These are phyloP conservation scores for Aulographum hederae DNA, from an alignment of 2,329 filamentous ascomycete genomes.

Conservation along the genomic window DNA sequence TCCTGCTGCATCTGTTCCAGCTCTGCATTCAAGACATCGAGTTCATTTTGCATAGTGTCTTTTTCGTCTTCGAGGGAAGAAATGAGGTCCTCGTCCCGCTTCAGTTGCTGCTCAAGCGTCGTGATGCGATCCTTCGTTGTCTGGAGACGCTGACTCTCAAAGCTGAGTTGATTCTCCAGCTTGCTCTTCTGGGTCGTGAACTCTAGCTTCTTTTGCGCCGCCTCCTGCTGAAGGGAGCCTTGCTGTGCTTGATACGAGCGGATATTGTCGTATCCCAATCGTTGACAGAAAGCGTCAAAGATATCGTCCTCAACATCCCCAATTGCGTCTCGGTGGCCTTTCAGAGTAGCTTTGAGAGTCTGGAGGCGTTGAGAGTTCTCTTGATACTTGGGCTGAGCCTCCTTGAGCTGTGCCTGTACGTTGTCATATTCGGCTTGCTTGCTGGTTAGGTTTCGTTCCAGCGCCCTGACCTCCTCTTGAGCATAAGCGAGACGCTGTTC, in stretches of 20 bases:
- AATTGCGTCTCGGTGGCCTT: constrained; percentile 44
- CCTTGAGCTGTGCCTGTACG: constrained; percentile 52
- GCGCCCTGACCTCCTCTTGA: constrained; percentile 57
- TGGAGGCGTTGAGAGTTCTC: constrained; percentile 54
- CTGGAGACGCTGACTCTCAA: constrained; percentile 53
- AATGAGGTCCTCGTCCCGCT: constrained; percentile 51
- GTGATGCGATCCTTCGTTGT: constrained; percentile 52
- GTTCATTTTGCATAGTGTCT: constrained; percentile 51
- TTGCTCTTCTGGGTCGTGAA: constrained; percentile 62
- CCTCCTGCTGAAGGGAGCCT: constrained; percentile 79
- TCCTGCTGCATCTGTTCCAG: constrained; percentile 58
- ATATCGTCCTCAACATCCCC: constrained; percentile 73
- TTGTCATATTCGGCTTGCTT: constrained; percentile 68
- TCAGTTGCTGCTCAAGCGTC: constrained; percentile 45
- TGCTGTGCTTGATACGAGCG: constrained; percentile 88
- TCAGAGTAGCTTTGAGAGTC: constrained; percentile 36
- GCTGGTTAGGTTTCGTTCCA: constrained; percentile 68
- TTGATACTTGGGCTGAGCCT: constrained; percentile 60
- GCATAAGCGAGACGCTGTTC: constrained; percentile 57
- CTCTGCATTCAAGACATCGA: constrained; percentile 57
- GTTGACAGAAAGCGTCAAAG: constrained; percentile 69
- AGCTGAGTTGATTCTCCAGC: constrained; percentile 41
- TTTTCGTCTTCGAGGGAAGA: constrained; percentile 55
- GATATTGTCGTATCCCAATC: constrained; percentile 75
- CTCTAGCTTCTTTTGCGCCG: constrained; percentile 66